Base-by-base conservation (phyloP, 495 filamentous ascomycete genomes). In the Pyrenula massariospora region DNA sequence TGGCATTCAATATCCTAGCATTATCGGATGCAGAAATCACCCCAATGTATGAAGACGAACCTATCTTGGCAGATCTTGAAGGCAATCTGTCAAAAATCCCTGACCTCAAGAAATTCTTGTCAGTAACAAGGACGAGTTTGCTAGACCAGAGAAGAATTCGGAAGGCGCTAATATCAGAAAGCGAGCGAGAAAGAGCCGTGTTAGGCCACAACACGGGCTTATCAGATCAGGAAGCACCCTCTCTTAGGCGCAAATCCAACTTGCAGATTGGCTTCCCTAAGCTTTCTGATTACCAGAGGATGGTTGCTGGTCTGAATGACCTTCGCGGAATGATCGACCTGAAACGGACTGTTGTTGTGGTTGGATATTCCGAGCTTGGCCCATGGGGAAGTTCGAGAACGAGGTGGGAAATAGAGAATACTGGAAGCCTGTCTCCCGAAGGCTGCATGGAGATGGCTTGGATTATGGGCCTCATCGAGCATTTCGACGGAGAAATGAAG, bases 391-490 rank as follows among this genome's bases (percentile, higher is more conserved):
- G 96, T 73, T 89, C 94, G 1, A 83, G 94, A 57, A 99, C 93
- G 31, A 83, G 93, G 36, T 99, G 93, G 93, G 91, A 99, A 72
- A 99, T 97, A 91, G 93, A 99, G 71, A 90, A 93, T 11, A 81
- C 91, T 61, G 93, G 93, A 62, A 78, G 93, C 64, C 97, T 99
- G 75, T 97, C 94, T 19, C 83, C 97, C 19, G 93, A 97, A 70
- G 93, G 93, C 20, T 97, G 93, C 65, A 86, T 99, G 57, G 93
- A 99, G 71, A 97, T 99, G 93, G 90, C 93, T 25, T 99, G 93
- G 93, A 88, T 99, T 66, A 99, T 97, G 93, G 94, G 94, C 57
- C 84, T 97, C 57, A 97, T 99, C 72, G 95, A 88, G 74, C 93
- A 99, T 68, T 88, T 95, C 75, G 96, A 97, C 60, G 94, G 93